phyloP scores from a whole-genome alignment of 257 asterid genomes.

The Cynanchum wilfordii region DNA sequence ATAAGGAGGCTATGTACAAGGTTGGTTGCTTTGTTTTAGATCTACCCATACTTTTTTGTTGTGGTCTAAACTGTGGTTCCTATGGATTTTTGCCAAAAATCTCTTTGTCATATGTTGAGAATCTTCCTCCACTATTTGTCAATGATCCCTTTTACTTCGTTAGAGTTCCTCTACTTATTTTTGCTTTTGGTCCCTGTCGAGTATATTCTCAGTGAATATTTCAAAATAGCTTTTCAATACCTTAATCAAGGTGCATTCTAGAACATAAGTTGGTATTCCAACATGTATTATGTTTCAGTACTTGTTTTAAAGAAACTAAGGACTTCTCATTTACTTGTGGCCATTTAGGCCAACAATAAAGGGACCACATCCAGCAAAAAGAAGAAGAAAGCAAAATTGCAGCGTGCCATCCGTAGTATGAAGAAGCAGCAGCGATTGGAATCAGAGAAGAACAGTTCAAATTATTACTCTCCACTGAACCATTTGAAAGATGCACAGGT shows the following conservation, averaged over 20 bases:
- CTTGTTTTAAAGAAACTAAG: background rate
- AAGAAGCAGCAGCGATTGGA: constrained; percentile 85
- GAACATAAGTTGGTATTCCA: background rate
- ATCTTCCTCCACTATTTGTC: background rate
- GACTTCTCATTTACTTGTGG: constrained; percentile 4
- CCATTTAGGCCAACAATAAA: constrained; percentile 68
- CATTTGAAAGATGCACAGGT: constrained; percentile 97
- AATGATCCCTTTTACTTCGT: background rate
- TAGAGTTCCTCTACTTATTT: background rate
- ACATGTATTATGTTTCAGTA: background rate
- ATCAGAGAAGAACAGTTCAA: constrained; percentile 48
- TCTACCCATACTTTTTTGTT: background rate
- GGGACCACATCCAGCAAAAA: constrained; percentile 93
- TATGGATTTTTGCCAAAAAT: background rate
- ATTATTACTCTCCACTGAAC: constrained; percentile 77
- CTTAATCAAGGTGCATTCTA: background rate
- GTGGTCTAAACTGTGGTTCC: background rate
- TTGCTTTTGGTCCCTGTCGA: background rate
- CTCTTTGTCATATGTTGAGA: background rate
- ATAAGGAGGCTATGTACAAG: constrained; percentile 85
- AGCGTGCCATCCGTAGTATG: constrained; percentile 85
- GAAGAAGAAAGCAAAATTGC: constrained; percentile 94
- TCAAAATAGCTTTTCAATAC: background rate
- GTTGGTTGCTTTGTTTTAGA: constrained; percentile 36
- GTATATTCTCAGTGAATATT: background rate